phyloP scores from a whole-genome alignment of 106 monocot genomes.

The Dactylorhiza incarnata region DNA sequence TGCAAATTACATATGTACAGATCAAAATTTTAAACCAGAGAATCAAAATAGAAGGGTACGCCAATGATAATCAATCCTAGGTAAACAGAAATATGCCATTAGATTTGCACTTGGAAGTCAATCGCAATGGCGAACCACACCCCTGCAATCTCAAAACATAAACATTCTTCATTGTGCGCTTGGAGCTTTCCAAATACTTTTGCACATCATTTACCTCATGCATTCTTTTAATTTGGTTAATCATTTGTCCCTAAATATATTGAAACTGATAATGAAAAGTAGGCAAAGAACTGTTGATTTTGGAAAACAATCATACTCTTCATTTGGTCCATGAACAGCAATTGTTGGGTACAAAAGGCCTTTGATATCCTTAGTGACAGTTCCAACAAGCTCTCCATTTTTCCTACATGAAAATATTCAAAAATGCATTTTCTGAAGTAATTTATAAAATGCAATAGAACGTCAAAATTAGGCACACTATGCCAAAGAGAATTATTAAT shows the following conservation, averaged over 20 bases:
- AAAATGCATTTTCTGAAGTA: background rate
- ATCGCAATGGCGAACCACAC: no score
- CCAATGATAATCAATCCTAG: no score
- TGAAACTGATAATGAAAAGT: background rate
- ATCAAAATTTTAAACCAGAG: no score
- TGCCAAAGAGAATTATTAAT: background rate
- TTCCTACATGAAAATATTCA: constrained; percentile 35
- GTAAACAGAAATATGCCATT: background rate
- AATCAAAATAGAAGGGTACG: no score
- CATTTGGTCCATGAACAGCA: constrained; percentile 93
- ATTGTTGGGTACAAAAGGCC: constrained; percentile 72
- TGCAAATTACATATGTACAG: no score
- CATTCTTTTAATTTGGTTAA: no score
- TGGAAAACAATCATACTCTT: constrained; percentile 50
- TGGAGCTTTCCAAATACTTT: no score
- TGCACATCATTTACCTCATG: no score
- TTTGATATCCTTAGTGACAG: constrained; percentile 57
- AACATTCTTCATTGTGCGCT: no score
- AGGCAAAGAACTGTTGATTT: background rate
- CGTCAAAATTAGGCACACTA: background rate
- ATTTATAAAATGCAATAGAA: background rate
- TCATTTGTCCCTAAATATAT: no score
- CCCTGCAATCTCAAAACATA: no score
- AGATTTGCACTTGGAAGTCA: no score
- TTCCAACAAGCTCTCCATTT: constrained; percentile 72